These are phyloP conservation scores for Pythium phragmiticola DNA, from an alignment of 352 stramenopile genomes.

Conservation along the genomic window DNA sequence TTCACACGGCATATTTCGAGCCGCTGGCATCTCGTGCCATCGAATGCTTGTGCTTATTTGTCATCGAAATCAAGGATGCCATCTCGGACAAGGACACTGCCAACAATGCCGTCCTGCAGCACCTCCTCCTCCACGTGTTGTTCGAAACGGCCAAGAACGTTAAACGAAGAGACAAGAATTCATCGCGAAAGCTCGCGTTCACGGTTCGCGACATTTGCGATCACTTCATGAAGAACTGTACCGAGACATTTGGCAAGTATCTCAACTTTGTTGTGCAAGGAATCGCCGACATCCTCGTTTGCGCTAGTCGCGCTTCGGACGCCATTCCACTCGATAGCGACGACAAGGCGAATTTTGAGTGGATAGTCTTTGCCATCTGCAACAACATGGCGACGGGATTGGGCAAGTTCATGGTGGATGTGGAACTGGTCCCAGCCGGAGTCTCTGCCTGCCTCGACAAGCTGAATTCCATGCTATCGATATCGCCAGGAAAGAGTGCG, in stretches of 20 bases:
- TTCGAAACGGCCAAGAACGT: constrained; percentile 57
- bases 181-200: constrained; percentile 36
- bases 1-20: constrained; percentile 39
- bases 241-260: constrained; percentile 79
- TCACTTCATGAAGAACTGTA: constrained; percentile 49
- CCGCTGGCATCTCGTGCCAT: constrained; percentile 49
- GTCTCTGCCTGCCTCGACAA: constrained; percentile 73
- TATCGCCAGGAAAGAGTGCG: constrained; percentile 26
- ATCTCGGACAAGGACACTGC: constrained; percentile 26
- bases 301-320: constrained; percentile 15
- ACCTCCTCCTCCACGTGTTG: constrained; percentile 66
- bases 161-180: constrained; percentile 21
- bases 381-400: constrained; percentile 68
- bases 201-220: constrained; percentile 68
- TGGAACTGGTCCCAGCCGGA: constrained; percentile 56
- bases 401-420: constrained; percentile 68
- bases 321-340: constrained; percentile 40
- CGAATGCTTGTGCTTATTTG: constrained; percentile 67
- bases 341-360: constrained; percentile 68
- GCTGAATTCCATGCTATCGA: constrained; percentile 53
- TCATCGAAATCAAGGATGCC: constrained; percentile 40
- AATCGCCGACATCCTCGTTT: constrained; percentile 62
- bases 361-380: constrained; percentile 75
- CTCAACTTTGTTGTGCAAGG: constrained; percentile 74
- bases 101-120: constrained; percentile 44